These are phyloP conservation scores for Tagetes erecta DNA, from an alignment of 129 eudicot species.

Conservation along the genomic window DNA sequence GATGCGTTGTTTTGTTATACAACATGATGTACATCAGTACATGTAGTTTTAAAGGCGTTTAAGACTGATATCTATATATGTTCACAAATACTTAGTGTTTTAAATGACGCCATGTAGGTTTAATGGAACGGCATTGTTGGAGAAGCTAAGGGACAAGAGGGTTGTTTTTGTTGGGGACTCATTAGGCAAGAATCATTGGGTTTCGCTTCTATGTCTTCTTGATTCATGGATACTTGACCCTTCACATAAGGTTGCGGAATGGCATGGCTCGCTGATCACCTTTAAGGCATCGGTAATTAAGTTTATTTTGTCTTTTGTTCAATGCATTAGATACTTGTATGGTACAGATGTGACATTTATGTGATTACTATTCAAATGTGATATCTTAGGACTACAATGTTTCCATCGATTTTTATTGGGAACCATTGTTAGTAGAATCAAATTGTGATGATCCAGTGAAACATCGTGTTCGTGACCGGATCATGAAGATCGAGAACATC, in stretches of 20 bases:
- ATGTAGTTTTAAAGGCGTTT: neutral
- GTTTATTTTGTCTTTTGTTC: slow-evolving; percentile 8
- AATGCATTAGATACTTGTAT: neutral
- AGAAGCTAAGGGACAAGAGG: slow-evolving; percentile 60
- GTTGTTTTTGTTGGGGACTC: slow-evolving; percentile 75
- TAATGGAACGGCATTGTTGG: slow-evolving; percentile 61
- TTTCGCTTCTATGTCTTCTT: slow-evolving; percentile 51
- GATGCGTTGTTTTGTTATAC: too few relatives aligned
- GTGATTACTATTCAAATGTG: neutral
- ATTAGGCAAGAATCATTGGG: slow-evolving; percentile 65
- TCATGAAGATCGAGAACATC: slow-evolving; percentile 50
- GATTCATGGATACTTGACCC: slow-evolving; percentile 43
- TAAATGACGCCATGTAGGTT: slow-evolving; percentile 40
- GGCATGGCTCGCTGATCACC: slow-evolving; percentile 55
- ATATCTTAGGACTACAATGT: slow-evolving; percentile 63
- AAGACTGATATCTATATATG: too few relatives aligned
- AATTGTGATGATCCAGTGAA: slow-evolving; percentile 62
- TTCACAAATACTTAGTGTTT: too few relatives aligned
- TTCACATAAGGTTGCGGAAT: slow-evolving; percentile 36
- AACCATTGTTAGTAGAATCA: slow-evolving; percentile 70
- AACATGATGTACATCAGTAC: too few relatives aligned
- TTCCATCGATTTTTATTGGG: slow-evolving; percentile 69
- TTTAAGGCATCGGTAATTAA: slow-evolving; percentile 61
- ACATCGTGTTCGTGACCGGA: slow-evolving; percentile 53
- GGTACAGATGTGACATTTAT: neutral